Evolutionary conservation across 2,329 filamentous ascomycete species (phyloP).

Genomic region (Myriosclerotinia duriaeana): DNA sequence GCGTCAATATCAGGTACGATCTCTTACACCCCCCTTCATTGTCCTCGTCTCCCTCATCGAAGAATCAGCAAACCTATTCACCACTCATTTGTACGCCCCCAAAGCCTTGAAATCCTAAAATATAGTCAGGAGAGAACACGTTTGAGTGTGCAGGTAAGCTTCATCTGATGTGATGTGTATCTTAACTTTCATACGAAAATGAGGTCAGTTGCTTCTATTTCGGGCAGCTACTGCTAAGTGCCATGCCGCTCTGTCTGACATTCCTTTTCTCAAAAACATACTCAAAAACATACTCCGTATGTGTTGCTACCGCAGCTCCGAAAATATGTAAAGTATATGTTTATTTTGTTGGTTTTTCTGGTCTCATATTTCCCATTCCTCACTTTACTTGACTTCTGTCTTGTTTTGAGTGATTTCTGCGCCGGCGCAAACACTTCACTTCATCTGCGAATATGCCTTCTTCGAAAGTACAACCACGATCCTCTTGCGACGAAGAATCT

Average conservation of each 20-base stretch:
- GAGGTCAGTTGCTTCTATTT: slow-evolving; percentile 11
- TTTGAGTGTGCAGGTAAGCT: background rate
- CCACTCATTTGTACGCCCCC: background rate
- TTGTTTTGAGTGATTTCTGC: background rate
- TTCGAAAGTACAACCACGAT: slow-evolving; percentile 5
- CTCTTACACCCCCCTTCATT: background rate
- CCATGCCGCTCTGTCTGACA: slow-evolving; percentile 11
- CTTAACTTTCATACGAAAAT: background rate
- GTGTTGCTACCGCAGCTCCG: background rate
- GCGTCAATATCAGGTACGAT: background rate
- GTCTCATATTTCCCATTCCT: background rate
- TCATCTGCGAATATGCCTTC: slow-evolving; percentile 10
- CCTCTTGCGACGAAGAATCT: slow-evolving; percentile 21
- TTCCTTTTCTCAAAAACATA: no score
- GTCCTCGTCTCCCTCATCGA: background rate
- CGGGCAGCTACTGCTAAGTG: background rate
- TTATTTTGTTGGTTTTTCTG: background rate
- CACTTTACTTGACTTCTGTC: background rate
- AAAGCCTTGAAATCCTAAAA: background rate
- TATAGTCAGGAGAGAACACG: slow-evolving; percentile 3
- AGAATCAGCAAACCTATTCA: background rate
- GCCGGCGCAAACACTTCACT: slow-evolving; percentile 8
- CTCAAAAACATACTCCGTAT: background rate
- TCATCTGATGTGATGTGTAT: slow-evolving; percentile 3
- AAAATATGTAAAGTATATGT: background rate